Evolutionary conservation across 306 rosid species (phyloP).

Genomic region (Hippophae rhamnoides): DNA sequence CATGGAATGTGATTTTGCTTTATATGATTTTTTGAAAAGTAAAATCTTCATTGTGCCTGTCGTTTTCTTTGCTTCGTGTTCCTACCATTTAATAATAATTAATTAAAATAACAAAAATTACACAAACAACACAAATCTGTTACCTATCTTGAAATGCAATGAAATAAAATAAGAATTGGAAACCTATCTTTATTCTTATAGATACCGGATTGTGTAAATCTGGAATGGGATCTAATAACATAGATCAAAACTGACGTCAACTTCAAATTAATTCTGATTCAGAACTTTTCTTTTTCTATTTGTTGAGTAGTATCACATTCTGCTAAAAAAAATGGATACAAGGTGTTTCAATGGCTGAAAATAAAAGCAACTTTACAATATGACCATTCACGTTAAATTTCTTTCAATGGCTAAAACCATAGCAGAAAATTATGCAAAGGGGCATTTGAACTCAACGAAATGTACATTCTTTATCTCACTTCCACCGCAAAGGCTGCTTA

Average conservation of each 20-base stretch:
- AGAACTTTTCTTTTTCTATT: background rate
- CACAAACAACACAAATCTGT: too few relatives aligned
- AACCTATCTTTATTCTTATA: background rate
- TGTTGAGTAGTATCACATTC: too few relatives aligned
- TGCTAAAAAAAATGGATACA: background rate
- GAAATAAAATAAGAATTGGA: too few relatives aligned
- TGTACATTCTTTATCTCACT: constrained; percentile 33
- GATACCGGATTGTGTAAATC: background rate
- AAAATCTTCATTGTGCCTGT: constrained; percentile 9
- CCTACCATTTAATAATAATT: too few relatives aligned
- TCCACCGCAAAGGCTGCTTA: constrained; percentile 82
- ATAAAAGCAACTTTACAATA: constrained; percentile 11
- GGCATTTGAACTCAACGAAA: background rate
- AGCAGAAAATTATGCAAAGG: constrained; percentile 9
- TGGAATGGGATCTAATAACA: background rate
- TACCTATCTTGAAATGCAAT: too few relatives aligned
- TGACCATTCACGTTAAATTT: constrained; percentile 15
- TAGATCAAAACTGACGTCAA: background rate
- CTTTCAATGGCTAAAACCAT: constrained; percentile 4
- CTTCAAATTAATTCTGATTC: constrained; percentile 1
- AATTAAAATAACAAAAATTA: too few relatives aligned
- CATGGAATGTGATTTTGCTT: constrained; percentile 22
- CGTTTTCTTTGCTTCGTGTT: constrained; percentile 14
- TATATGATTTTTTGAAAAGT: constrained; percentile 23
- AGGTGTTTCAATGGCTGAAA: constrained; percentile 3